Percentiles rank a stretch among this genome's conserved stretches.
Evolutionary conservation across 495 filamentous ascomycete genomes (phyloP).

Genomic region (Xylona heveae): DNA sequence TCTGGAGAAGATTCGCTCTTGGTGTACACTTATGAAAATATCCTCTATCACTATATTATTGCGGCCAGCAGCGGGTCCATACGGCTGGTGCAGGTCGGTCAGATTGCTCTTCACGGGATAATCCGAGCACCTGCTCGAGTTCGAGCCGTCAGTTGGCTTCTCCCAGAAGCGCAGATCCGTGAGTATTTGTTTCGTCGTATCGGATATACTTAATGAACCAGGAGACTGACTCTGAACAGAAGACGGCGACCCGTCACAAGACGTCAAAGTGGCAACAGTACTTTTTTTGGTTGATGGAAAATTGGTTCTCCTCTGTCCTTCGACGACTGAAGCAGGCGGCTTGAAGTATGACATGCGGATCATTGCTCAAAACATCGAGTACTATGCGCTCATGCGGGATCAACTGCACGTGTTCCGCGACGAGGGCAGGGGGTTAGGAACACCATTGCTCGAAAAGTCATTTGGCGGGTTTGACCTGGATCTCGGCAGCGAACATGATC

Average conservation of each 20-base stretch:
- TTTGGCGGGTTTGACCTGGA: conserved; percentile 16
- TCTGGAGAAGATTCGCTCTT: conserved; percentile 88
- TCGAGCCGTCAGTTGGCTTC: conserved; percentile 81
- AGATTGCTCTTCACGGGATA: conserved; percentile 92
- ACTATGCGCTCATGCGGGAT: conserved; percentile 80
- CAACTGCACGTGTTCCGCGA: no score
- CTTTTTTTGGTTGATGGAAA: conserved; percentile 93
- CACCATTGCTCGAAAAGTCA: no score
- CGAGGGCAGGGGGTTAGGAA: no score
- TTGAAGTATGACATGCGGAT: conserved; percentile 97
- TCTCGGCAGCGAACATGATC: no score
- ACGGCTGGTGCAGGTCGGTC: conserved; percentile 75
- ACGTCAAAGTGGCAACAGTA: conserved; percentile 85
- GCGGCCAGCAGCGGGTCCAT: conserved; percentile 41
- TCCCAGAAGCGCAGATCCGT: conserved; percentile 79
- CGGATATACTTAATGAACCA: no score
- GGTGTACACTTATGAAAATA: conserved; percentile 92
- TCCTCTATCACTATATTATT: conserved; percentile 87
- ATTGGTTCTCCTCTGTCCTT: conserved; percentile 77
- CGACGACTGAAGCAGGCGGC: conserved; percentile 47
- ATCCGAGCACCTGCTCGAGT: conserved; percentile 85
- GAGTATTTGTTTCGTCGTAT: conserved; percentile 11
- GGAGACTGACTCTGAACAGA: conserved; percentile 21
- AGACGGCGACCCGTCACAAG: conserved; percentile 85
- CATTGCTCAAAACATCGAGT: conserved; percentile 87